Evolutionary conservation across 352 stramenopile genomes (phyloP).

Genomic region (Globisporangium camurandrum): DNA sequence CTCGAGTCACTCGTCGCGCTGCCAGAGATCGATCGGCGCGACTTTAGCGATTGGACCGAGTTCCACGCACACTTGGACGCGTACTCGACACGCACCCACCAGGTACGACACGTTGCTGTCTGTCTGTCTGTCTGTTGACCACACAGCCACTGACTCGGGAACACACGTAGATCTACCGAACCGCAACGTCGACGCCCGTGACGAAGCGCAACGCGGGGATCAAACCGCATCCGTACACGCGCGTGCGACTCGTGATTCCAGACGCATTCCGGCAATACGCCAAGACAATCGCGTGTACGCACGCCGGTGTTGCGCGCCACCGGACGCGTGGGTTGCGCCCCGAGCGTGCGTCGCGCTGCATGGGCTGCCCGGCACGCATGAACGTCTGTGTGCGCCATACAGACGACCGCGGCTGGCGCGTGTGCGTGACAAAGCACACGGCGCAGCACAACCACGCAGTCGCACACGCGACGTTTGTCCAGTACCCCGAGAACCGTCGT

Average conservation of each 20-base stretch:
- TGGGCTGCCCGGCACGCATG: not conserved
- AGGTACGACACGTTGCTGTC: not conserved
- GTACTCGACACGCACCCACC: constrained; percentile 1
- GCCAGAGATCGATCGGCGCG: not conserved
- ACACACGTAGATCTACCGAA: constrained; percentile 1
- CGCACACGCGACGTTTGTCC: not conserved
- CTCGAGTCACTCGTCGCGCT: not conserved
- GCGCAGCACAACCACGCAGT: constrained; percentile 1
- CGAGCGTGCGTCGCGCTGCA: not conserved
- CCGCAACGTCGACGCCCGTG: not conserved
- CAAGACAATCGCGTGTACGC: constrained; percentile 1
- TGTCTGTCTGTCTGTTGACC: not conserved
- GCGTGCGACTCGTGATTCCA: not conserved
- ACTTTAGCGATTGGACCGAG: not conserved
- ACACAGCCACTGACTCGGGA: too few species aligned
- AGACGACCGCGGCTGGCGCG: not conserved
- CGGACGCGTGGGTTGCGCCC: not conserved
- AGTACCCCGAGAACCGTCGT: not conserved
- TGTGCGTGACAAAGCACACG: not conserved
- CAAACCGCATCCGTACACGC: not conserved
- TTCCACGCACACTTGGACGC: not conserved
- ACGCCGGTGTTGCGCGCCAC: not conserved
- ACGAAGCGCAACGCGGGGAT: not conserved
- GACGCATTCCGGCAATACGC: not conserved
- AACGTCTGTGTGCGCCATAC: constrained; percentile 1